Conservation (phyloP, 768 basidiomycete genomes). For the Terana coerulea region DNA sequence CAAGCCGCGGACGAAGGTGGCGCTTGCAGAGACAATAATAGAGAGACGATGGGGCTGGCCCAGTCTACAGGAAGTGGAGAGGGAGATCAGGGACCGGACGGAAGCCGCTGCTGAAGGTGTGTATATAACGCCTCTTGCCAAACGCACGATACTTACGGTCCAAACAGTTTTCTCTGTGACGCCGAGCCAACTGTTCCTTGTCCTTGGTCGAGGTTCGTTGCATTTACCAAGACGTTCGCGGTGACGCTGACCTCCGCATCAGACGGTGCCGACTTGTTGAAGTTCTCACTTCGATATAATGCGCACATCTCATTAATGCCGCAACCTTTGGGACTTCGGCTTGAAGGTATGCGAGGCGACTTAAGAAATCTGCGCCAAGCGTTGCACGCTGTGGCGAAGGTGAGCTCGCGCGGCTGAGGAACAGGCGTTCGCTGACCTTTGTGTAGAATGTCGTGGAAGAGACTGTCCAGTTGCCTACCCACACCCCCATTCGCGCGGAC, state of each 20-base stretch:
- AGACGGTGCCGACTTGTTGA: constrained; percentile 66
- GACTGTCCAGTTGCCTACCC: constrained; percentile 41
- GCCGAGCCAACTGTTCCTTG: constrained; percentile 59
- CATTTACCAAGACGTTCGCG: constrained; percentile 8
- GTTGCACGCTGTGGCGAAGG: constrained; percentile 47
- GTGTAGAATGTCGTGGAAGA: constrained; percentile 29
- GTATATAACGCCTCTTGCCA: constrained; percentile 20
- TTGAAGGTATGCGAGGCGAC: constrained; percentile 53
- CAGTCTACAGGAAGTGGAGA: constrained; percentile 48
- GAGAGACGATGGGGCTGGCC: constrained; percentile 71
- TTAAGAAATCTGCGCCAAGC: constrained; percentile 45
- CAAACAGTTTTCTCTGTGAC: constrained; percentile 51
- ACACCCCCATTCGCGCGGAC: constrained; percentile 38
- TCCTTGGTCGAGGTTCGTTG: constrained; percentile 63
- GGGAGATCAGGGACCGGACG: constrained; percentile 45
- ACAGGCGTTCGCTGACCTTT: no score
- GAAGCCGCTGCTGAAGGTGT: constrained; percentile 45
- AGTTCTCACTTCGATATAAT: constrained; percentile 54
- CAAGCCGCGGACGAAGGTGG: constrained; percentile 20
- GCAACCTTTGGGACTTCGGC: constrained; percentile 54
- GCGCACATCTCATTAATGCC: constrained; percentile 57
- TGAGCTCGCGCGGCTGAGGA: constrained; percentile 27
- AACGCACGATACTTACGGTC: neutral
- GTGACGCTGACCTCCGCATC: neutral
- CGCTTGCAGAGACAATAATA: constrained; percentile 40